Evolutionary conservation across 140 eudicot species (phyloP).

Genomic region (Bidens hawaiensis): DNA sequence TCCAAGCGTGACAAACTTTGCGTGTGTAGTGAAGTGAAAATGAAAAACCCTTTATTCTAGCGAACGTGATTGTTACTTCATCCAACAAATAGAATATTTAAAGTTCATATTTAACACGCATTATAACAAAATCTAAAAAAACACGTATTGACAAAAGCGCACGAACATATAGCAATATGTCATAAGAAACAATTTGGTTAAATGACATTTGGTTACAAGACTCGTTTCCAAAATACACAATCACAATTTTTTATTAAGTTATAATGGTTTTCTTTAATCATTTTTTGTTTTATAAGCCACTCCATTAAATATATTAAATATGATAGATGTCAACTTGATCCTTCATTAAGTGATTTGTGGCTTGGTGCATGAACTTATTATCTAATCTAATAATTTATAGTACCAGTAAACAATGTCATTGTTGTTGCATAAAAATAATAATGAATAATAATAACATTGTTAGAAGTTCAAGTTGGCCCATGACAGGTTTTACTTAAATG

Average conservation of each 20-base stretch:
- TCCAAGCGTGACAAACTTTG: too few relatives aligned
- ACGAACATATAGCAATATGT: too few relatives aligned
- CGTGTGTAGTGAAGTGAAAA: too few relatives aligned
- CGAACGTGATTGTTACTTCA: too few relatives aligned
- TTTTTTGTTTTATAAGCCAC: neutral
- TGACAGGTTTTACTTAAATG: conserved; percentile 20
- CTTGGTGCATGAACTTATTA: conserved; percentile 20
- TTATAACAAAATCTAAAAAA: too few relatives aligned
- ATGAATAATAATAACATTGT: conserved; percentile 2
- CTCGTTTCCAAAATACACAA: neutral
- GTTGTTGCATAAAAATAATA: neutral
- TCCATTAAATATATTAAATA: neutral
- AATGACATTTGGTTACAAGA: too few relatives aligned
- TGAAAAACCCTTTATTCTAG: too few relatives aligned
- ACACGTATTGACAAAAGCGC: too few relatives aligned
- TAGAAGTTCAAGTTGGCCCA: conserved; percentile 22
- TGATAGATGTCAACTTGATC: conserved; percentile 14
- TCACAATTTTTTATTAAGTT: neutral
- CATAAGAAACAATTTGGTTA: too few relatives aligned
- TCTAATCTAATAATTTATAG: neutral
- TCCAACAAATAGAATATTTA: too few relatives aligned
- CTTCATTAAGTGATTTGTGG: conserved; percentile 8
- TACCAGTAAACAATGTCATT: neutral
- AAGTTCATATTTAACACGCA: too few relatives aligned
- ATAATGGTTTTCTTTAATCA: too few relatives aligned